phyloP scores from a whole-genome alignment of 2,329 filamentous ascomycete genomes.

The Achaetomium macrosporum region DNA sequence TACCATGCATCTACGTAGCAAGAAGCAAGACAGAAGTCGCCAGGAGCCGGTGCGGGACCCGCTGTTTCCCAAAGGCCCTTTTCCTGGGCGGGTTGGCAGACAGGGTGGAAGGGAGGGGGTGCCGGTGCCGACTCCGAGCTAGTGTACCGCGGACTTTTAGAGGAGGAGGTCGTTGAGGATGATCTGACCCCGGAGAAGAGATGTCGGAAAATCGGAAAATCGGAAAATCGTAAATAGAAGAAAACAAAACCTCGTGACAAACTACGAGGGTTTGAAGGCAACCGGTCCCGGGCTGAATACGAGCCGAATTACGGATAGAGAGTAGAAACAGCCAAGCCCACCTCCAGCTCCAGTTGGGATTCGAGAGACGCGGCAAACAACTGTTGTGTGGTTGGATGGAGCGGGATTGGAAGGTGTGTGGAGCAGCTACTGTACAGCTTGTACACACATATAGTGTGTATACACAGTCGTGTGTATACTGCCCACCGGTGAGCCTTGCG shows the following conservation, averaged over 20 bases:
- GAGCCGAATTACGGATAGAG: neutral
- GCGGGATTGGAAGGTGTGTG: constrained; percentile 3
- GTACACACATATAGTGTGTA: constrained; percentile 2
- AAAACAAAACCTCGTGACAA: neutral
- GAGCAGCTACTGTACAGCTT: constrained; percentile 2
- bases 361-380: neutral
- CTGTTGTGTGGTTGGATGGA: constrained; percentile 5
- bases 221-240: neutral
- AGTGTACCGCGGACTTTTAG: constrained; percentile 14
- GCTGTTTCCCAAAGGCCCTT: neutral
- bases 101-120: constrained; percentile 1
- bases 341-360: neutral
- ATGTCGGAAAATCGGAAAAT: neutral
- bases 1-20: neutral
- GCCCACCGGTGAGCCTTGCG: neutral
- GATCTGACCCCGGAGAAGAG: neutral
- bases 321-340: neutral
- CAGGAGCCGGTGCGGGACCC: constrained; percentile 1
- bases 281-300: neutral
- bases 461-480: neutral
- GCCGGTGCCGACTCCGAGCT: constrained; percentile 7
- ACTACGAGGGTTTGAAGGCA: neutral
- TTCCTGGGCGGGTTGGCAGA: neutral
- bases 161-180: constrained; percentile 4
- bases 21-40: constrained; percentile 5